Evolutionary conservation across 2,329 filamentous ascomycete genomes (phyloP).

Genomic region (Monilinia polystroma): DNA sequence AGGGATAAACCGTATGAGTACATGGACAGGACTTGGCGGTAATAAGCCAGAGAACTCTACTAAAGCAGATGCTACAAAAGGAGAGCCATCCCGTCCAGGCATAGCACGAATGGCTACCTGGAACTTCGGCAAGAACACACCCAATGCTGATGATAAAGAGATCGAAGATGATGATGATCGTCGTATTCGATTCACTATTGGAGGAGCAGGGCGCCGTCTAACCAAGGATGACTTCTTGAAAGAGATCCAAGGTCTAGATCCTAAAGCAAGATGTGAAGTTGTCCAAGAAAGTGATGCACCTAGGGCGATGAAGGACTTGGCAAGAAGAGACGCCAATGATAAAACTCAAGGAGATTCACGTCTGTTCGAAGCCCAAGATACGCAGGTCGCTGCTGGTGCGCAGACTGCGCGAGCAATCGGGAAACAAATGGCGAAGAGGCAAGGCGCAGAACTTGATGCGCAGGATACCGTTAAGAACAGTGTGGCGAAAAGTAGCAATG

Average conservation of each 20-base stretch:
- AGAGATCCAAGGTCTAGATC: conserved; percentile 71
- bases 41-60: conserved; percentile 24
- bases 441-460: conserved; percentile 25
- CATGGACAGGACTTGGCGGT: conserved; percentile 34
- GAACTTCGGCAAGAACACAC: conserved; percentile 33
- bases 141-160: conserved; percentile 34
- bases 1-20: conserved; percentile 34
- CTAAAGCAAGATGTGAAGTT: conserved; percentile 50
- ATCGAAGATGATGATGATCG: conserved; percentile 64
- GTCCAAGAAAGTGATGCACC: conserved; percentile 36
- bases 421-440: conserved; percentile 29
- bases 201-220: conserved; percentile 69
- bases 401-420: conserved; percentile 27
- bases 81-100: conserved; percentile 32
- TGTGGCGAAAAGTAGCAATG: neutral
- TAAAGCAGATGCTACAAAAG: neutral
- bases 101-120: conserved; percentile 36
- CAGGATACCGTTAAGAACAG: neutral
- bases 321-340: conserved; percentile 35
- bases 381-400: conserved; percentile 25
- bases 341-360: conserved; percentile 32
- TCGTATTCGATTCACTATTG: conserved; percentile 73
- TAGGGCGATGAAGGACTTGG: conserved; percentile 36
- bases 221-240: conserved; percentile 78
- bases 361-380: conserved; percentile 43